These are phyloP conservation scores for Oryza rufipogon DNA, from an alignment of 176 grass and related monocot genomes.

Conservation along the genomic window DNA sequence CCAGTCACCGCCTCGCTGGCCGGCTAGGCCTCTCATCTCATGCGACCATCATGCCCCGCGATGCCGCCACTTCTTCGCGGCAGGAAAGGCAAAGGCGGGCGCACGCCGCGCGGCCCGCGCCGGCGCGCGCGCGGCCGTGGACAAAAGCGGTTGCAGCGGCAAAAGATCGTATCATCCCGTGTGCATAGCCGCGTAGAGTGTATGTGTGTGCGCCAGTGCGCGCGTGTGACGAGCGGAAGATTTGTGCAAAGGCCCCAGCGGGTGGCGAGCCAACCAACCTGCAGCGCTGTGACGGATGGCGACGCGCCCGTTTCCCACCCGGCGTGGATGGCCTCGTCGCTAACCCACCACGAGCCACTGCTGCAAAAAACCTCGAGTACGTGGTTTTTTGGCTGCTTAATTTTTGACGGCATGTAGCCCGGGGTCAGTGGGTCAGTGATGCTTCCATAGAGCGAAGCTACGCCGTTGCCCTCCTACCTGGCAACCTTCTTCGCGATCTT, in stretches of 20 bases:
- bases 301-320: conserved; percentile 30
- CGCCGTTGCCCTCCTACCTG: neutral
- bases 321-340: conserved; percentile 9
- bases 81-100: conserved; percentile 33
- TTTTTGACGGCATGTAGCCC: neutral
- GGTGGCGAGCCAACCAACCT: conserved; percentile 18
- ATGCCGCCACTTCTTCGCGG: neutral
- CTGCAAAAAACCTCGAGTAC: neutral
- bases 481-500: neutral
- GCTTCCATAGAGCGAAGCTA: conserved; percentile 42
- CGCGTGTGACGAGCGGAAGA: no score
- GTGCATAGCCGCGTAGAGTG: neutral
- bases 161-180: neutral
- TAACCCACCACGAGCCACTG: neutral
- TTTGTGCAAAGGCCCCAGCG: neutral
- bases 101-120: neutral
- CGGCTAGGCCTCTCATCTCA: neutral
- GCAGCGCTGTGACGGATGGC: neutral
- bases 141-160: neutral
- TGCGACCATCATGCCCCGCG: neutral
- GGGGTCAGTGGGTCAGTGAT: conserved; percentile 31
- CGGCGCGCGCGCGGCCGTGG: neutral
- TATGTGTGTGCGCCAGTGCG: neutral
- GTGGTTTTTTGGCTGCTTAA: conserved; percentile 15
- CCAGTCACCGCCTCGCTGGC: neutral